Evolutionary conservation across 257 asterid genomes (phyloP).

Genomic region (Henckelia pumila): DNA sequence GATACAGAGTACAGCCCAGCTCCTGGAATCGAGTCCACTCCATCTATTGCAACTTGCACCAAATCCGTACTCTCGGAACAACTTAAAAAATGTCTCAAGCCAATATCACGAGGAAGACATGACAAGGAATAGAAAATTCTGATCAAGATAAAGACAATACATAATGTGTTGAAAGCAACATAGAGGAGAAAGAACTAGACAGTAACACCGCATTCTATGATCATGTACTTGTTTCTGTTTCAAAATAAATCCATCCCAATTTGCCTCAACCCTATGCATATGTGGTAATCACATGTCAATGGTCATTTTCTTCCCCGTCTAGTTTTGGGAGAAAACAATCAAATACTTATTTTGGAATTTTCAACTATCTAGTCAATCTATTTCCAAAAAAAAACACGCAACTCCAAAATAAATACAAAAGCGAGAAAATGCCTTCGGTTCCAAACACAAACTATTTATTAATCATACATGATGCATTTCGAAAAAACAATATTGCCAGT

Average conservation of each 20-base stretch:
- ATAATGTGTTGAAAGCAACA: neutral
- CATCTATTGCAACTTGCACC: constrained; percentile 18
- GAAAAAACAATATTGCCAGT: neutral
- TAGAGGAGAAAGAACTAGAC: neutral
- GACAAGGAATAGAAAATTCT: constrained; percentile 9
- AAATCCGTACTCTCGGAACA: constrained; percentile 28
- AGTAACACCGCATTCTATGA: neutral
- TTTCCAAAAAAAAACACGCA: no score
- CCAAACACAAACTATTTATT: neutral
- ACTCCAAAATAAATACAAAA: no score
- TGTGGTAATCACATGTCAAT: neutral
- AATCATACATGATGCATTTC: neutral
- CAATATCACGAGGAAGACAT: constrained; percentile 21
- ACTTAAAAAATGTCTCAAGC: constrained; percentile 36
- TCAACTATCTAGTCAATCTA: neutral
- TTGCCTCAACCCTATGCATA: neutral
- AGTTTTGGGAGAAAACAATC: neutral
- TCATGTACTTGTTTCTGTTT: neutral
- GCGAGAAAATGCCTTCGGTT: neutral
- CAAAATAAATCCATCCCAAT: neutral
- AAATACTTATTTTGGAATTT: neutral
- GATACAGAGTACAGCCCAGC: constrained; percentile 22
- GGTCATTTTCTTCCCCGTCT: neutral
- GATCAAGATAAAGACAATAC: neutral
- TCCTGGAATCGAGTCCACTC: constrained; percentile 9